These are phyloP conservation scores for Zygoascus tannicola DNA, from an alignment of 805 yeast species.

Conservation along the genomic window DNA sequence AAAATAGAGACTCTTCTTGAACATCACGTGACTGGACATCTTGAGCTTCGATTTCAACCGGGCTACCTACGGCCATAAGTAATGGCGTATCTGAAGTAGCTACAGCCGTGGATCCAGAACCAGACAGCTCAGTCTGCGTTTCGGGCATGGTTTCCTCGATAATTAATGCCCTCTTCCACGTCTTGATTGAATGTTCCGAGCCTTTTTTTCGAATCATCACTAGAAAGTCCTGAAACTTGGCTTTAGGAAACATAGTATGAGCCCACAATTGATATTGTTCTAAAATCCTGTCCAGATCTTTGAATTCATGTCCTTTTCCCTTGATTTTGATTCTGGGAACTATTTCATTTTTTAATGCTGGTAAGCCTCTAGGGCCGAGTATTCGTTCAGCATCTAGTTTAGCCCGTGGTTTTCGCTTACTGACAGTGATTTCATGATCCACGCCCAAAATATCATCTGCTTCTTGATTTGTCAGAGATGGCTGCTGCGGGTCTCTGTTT, in stretches of 20 bases:
- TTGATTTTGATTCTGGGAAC: constrained; percentile 25
- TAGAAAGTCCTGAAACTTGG: constrained; percentile 63
- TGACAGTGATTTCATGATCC: constrained; percentile 23
- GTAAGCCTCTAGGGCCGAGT: constrained; percentile 47
- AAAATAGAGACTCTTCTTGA: constrained; percentile 3
- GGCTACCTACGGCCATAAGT: not conserved
- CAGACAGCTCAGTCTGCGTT: constrained; percentile 32
- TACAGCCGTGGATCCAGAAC: not conserved
- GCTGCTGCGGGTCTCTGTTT: not conserved
- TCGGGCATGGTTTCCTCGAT: constrained; percentile 8
- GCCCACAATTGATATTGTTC: constrained; percentile 66
- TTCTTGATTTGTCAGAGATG: too few relatives aligned
- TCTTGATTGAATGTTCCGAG: constrained; percentile 3
- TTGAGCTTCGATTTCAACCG: too few relatives aligned
- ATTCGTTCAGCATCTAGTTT: constrained; percentile 46
- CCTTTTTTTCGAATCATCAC: constrained; percentile 36
- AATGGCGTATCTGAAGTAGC: not conserved
- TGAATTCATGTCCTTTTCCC: constrained; percentile 37
- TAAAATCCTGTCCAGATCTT: constrained; percentile 42
- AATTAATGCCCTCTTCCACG: constrained; percentile 10
- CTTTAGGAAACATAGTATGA: constrained; percentile 67
- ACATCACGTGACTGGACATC: too few relatives aligned
- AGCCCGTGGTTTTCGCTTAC: constrained; percentile 28
- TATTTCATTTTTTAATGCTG: constrained; percentile 33
- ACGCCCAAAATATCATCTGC: constrained; percentile 12